Percentiles rank a stretch among this genome's conserved stretches.
phyloP scores from a whole-genome alignment of 345 rosid species.

The Physaria fendleri region DNA sequence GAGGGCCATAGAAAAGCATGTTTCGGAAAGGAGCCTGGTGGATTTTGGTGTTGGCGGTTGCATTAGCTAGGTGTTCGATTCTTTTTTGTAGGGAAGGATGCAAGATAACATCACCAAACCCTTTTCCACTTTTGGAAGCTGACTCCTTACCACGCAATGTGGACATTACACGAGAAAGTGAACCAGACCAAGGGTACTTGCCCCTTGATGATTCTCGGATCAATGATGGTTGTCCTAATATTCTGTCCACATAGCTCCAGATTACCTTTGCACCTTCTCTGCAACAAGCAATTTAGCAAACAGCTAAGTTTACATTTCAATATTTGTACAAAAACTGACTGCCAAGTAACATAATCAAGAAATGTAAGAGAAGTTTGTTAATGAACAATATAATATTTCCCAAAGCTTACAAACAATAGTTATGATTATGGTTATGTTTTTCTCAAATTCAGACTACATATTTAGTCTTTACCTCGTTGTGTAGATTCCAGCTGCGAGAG shows the following conservation, averaged over 20 bases:
- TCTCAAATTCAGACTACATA: not conserved
- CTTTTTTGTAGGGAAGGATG: slow-evolving; percentile 81
- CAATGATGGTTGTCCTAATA: slow-evolving; percentile 92
- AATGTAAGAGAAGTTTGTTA: slow-evolving; percentile 1
- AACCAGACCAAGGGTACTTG: slow-evolving; percentile 96
- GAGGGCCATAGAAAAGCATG: slow-evolving; percentile 97
- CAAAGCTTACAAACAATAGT: not conserved
- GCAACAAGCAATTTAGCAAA: slow-evolving; percentile 21
- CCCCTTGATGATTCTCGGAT: slow-evolving; percentile 96
- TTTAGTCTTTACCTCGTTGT: slow-evolving; percentile 66
- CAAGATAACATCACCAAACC: slow-evolving; percentile 93
- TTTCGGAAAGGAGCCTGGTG: slow-evolving; percentile 95
- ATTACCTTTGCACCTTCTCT: slow-evolving; percentile 98
- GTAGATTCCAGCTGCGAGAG: slow-evolving; percentile 96
- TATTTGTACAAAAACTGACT: not conserved
- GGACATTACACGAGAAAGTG: slow-evolving; percentile 43
- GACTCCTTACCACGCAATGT: slow-evolving; percentile 42
- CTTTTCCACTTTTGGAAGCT: slow-evolving; percentile 46
- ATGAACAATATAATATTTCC: not conserved
- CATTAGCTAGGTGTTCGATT: slow-evolving; percentile 70
- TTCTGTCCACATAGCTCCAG: slow-evolving; percentile 98
- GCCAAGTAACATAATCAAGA: not conserved
- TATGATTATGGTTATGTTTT: not conserved
- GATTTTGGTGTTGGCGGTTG: slow-evolving; percentile 95
- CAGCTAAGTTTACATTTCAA: not conserved